Percentiles rank a stretch among this genome's conserved stretches.
Evolutionary conservation across 148 eudicot genomes (phyloP).

Genomic region (Persicaria tinctoria): DNA sequence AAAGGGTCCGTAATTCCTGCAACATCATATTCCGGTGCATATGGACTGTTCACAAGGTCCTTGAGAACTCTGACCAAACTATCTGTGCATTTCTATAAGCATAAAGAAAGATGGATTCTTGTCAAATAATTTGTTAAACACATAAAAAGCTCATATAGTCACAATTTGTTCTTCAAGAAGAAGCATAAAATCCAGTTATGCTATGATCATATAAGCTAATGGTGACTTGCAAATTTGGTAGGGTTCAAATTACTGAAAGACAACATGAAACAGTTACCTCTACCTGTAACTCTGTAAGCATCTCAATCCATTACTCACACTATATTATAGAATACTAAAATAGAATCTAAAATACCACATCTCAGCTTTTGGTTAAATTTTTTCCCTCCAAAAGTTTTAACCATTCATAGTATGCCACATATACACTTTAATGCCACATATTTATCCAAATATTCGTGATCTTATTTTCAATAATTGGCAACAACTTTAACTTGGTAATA

Average conservation of each 20-base stretch:
- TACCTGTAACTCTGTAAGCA: background rate
- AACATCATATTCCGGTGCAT: slow-evolving; percentile 92
- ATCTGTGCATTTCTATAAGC: slow-evolving; percentile 79
- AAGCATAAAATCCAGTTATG: background rate
- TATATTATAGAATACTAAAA: background rate
- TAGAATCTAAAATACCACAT: too few species aligned
- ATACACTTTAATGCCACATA: too few species aligned
- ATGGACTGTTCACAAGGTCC: slow-evolving; percentile 90
- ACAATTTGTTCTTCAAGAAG: background rate
- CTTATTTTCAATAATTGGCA: too few species aligned
- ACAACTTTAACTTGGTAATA: too few species aligned
- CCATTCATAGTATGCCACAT: too few species aligned
- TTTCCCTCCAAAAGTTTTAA: too few species aligned
- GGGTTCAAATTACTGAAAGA: slow-evolving; percentile 2
- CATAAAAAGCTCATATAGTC: background rate
- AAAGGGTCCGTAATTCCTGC: slow-evolving; percentile 94
- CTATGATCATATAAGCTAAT: background rate
- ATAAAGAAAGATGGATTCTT: slow-evolving; percentile 9
- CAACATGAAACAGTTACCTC: background rate
- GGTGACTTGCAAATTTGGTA: background rate
- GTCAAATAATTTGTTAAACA: slow-evolving; percentile 7
- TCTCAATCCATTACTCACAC: background rate
- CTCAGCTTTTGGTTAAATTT: too few species aligned
- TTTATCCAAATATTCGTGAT: too few species aligned
- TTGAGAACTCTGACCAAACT: slow-evolving; percentile 74